Base-by-base conservation (phyloP, 345 rosid genomes). In the Euclidium syriacum region DNA sequence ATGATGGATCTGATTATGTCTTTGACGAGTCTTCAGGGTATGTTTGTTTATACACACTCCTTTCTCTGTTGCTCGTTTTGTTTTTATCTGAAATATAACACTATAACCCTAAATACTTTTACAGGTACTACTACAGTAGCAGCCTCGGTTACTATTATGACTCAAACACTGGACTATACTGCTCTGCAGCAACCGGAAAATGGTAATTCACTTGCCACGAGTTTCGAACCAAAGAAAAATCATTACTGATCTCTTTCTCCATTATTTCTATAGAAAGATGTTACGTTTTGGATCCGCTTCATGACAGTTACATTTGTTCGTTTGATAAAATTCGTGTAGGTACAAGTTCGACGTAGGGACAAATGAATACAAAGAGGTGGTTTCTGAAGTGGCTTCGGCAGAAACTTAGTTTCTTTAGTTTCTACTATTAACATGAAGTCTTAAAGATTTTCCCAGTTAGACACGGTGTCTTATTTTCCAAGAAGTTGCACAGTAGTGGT, bases 11-110 rank as follows among this genome's bases (percentile, higher is more conserved):
- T 23, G 96, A 88, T 75, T 94, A 84, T 50, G 85, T 82, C 15
- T 90, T 78, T 72, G 97, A 94, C 26, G 99, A 94, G 63, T 71
- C 85, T 58, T 84, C 97, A 58, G 97, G 99, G 99, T 90, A 87
- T 6, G 43, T 43, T 2, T 6, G 43, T 43, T 2, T 67, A 41
- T 38, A 26, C 46, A 6, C 64, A 52, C 62, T 27, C 7, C 2
- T 35, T 10, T 57, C 56, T 17, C 29, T 6, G 38, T 20, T 5
- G 22, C 59, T 32, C 25, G 9, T 24, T 2, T 42, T 11, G 19
- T 8, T 12, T 25, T 19, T 52, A 22, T 36, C 17, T 52, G 42
- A 16, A 30, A 5, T 53, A 16, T 62, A 30, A 14, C 52, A 58
- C 38, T 20, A 16, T 62, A 30, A 14, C 52, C 41, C 38, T 20